Conservation (phyloP, 495 filamentous ascomycete genomes). For the Viridothelium virens region DNA sequence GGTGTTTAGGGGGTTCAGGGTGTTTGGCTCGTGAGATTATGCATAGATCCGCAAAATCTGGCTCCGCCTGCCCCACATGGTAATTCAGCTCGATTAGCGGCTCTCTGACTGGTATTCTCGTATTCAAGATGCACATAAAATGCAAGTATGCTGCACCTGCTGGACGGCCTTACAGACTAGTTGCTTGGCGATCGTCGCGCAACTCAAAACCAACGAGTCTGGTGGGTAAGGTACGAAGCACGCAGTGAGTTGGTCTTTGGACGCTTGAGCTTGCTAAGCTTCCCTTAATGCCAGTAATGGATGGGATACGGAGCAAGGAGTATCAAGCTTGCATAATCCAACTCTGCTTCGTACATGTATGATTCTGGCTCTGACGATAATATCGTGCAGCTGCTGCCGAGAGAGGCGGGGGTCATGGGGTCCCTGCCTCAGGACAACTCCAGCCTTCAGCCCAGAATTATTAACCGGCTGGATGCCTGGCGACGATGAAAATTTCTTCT, state of each 20-base stretch:
- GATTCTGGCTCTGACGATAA: background rate
- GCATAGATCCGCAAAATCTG: background rate
- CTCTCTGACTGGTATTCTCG: no score
- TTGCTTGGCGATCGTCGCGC: no score
- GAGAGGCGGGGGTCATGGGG: background rate
- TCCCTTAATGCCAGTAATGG: no score
- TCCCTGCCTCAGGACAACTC: background rate
- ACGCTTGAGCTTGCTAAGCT: no score
- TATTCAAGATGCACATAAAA: no score
- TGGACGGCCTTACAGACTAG: no score
- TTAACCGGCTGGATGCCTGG: background rate
- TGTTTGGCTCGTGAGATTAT: background rate
- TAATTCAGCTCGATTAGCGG: no score
- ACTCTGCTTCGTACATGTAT: background rate
- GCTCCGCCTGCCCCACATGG: background rate
- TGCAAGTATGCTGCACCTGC: no score
- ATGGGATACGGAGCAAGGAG: no score
- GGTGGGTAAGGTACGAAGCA: no score
- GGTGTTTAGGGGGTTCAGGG: background rate
- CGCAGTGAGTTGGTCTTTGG: no score
- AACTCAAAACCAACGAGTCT: no score
- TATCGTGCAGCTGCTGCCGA: background rate
- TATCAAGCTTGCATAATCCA: background rate
- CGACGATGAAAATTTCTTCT: background rate
- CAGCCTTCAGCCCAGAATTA: conserved; percentile 5